Evolutionary conservation across 768 basidiomycete genomes (phyloP).

Genomic region (Pleurotus tuoliensis): DNA sequence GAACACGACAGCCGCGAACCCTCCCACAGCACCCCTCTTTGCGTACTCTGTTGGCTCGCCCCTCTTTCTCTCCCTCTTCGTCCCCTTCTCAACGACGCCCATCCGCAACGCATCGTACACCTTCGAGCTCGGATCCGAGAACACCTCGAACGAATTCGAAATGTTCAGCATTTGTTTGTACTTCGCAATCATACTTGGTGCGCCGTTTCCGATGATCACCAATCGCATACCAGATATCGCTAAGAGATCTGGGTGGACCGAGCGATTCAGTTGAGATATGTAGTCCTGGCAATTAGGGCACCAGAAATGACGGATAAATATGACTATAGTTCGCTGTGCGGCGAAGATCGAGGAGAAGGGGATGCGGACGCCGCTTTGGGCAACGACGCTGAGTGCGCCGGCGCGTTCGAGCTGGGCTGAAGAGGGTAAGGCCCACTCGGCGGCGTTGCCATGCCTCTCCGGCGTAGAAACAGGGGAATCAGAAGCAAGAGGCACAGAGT

Average conservation of each 20-base stretch:
- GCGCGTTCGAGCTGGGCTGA: constrained; percentile 56
- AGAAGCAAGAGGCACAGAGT: background rate
- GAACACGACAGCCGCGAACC: constrained; percentile 70
- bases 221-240: constrained; percentile 39
- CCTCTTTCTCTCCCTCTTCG: constrained; percentile 5
- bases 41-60: constrained; percentile 38
- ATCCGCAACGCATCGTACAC: constrained; percentile 79
- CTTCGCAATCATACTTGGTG: constrained; percentile 69
- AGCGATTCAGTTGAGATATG: constrained; percentile 57
- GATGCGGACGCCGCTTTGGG: constrained; percentile 62
- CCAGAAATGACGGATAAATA: constrained; percentile 91
- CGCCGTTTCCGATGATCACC: constrained; percentile 77
- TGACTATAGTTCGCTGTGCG: constrained; percentile 54
- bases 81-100: constrained; percentile 18
- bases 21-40: constrained; percentile 59
- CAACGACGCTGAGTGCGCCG: constrained; percentile 57
- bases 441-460: background rate
- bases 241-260: constrained; percentile 40
- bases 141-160: constrained; percentile 68
- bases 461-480: background rate
- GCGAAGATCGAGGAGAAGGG: constrained; percentile 67
- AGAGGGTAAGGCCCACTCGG: constrained; percentile 50
- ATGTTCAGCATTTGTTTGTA: constrained; percentile 74
- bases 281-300: constrained; percentile 89
- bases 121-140: constrained; percentile 69